A percentile compares a stretch with the other conserved stretches of the same genome.
These are phyloP conservation scores for Cylindricascospora bacillispora DNA, from an alignment of 1,139 yeast species.

Conservation along the genomic window DNA sequence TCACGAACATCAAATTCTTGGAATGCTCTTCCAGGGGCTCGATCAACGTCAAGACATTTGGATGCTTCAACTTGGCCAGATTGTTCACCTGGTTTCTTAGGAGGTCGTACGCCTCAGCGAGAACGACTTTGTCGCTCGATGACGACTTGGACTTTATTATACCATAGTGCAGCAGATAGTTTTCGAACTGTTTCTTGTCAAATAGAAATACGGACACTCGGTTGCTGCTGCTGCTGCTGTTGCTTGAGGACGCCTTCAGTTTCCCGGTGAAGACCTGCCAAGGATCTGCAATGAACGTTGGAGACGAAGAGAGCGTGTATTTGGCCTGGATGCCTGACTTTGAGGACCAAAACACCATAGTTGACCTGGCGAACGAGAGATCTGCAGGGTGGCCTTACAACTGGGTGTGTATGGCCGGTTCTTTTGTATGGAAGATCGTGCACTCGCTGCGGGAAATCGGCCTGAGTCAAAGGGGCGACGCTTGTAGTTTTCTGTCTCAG, in stretches of 20 bases:
- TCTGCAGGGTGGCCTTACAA: too few species aligned
- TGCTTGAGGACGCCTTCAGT: conserved; percentile 32
- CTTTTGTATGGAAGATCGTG: too few species aligned
- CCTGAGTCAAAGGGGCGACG: too few species aligned
- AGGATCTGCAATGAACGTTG: conserved; percentile 65
- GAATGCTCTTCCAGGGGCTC: conserved; percentile 87
- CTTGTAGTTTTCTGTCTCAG: too few species aligned
- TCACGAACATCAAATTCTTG: conserved; percentile 66
- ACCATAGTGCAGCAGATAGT: conserved; percentile 40
- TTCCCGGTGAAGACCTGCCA: conserved; percentile 85
- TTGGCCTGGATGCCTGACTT: conserved; percentile 60
- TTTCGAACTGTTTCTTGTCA: conserved; percentile 68
- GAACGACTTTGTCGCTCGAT: conserved; percentile 23
- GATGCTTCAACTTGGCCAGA: conserved; percentile 74
- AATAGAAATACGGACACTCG: conserved; percentile 80
- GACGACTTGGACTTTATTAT: conserved; percentile 29
- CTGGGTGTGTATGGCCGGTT: too few species aligned
- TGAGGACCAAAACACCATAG: conserved; percentile 26
- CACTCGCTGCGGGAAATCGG: too few species aligned
- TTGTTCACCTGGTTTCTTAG: conserved; percentile 50
- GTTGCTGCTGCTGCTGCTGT: conserved; percentile 7
- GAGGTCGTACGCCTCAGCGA: conserved; percentile 34
- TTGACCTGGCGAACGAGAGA: too few species aligned
- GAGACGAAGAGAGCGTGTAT: conserved; percentile 62
- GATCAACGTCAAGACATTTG: conserved; percentile 65